Evolutionary conservation across 305 asterid species (phyloP), one percentile per base, ranked within the genome.

Genomic region (Fraxinus sp.): DNA sequence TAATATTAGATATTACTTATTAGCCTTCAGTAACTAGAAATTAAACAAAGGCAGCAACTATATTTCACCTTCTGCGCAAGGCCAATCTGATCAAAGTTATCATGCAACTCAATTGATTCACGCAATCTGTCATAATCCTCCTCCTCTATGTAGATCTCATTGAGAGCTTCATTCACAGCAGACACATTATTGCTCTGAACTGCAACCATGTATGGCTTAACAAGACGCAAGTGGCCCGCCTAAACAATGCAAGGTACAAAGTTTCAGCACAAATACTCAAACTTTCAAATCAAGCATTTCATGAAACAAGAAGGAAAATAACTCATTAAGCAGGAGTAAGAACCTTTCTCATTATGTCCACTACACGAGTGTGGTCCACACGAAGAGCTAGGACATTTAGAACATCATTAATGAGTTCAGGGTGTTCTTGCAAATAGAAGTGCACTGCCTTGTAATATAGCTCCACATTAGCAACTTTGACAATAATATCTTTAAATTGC

Each of bases 121-220:
- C 97, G 97, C 49, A 97, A 90, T 82, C 97, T 93, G 70, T 95
- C 99, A 84, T 93, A 97, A 85, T 97, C 98, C 88, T 95, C 99
- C 89, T 97, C 99, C 88, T 95, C 99, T 4, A 94, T 97, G 86
- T 97, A 97, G 70, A 97, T 97, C 89, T 93, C 98, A 75, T 97
- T 92, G 78, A 97, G 94, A 81, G 98, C 97, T 90, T 97, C 99
- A 79, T 97, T 97, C 84, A 97, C 97, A 14, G 99, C 98, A 83
- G 99, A 93, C 46, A 94, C 98, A 59, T 95, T 97, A 87, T 94
- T 95, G 93, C 99, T 97, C 91, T 97, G 99, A 81, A 97, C 99
- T 1, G 99, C 98, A 85, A 97, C 96, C 99, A 97, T 97, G 89
- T 97, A 97, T 22, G 98, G 98, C 93, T 95, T 97, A 79, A 97